These are phyloP conservation scores for Nadsonia commutata DNA, from an alignment of 1,139 yeast genomes.

Conservation along the genomic window DNA sequence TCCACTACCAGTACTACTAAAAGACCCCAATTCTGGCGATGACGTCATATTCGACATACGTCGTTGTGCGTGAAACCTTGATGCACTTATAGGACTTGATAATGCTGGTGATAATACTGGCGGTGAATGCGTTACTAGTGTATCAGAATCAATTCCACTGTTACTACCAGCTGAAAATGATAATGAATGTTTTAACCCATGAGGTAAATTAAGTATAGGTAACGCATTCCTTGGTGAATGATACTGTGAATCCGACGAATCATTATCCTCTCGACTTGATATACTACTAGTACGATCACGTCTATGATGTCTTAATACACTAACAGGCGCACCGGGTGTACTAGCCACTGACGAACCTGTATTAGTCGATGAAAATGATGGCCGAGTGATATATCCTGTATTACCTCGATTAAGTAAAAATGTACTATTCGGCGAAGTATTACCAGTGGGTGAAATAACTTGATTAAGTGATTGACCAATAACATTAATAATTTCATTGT, in stretches of 20 bases:
- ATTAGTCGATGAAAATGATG: too few species aligned
- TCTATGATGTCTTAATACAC: too few species aligned
- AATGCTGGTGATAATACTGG: neutral
- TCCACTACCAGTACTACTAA: neutral
- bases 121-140: neutral
- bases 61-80: constrained; percentile 4
- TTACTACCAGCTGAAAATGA: too few species aligned
- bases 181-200: constrained; percentile 3
- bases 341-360: too few species aligned
- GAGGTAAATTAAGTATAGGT: neutral
- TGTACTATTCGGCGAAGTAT: too few species aligned
- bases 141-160: neutral
- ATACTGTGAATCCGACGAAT: neutral
- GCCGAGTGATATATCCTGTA: too few species aligned
- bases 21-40: constrained; percentile 16
- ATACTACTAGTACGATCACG: neutral
- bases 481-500: too few species aligned
- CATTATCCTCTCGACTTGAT: neutral
- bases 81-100: neutral
- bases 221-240: constrained; percentile 7
- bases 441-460: too few species aligned
- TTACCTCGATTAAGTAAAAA: too few species aligned
- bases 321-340: too few species aligned
- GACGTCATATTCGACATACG: constrained; percentile 16
- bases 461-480: too few species aligned